Conservation (phyloP, 2,329 filamentous ascomycete species). For the Claviceps humidiphila region DNA sequence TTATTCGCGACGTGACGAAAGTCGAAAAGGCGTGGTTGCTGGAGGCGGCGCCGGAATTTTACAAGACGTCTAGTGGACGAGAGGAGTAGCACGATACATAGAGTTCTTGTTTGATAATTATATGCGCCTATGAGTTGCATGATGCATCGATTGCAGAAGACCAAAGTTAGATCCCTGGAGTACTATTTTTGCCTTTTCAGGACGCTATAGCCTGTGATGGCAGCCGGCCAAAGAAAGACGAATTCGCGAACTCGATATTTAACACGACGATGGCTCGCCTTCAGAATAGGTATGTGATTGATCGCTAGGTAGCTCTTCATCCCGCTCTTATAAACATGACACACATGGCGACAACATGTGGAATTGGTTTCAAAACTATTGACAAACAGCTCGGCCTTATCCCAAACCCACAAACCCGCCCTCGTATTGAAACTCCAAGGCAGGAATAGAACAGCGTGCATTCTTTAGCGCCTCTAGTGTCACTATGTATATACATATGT, state of each 20-base stretch:
- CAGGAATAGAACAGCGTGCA: not conserved
- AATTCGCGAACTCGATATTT: too few relatives aligned
- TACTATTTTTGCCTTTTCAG: too few relatives aligned
- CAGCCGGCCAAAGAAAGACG: too few relatives aligned
- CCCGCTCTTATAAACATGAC: not conserved
- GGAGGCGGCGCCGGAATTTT: conserved; percentile 78
- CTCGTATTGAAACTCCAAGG: not conserved
- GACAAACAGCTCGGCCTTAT: not conserved
- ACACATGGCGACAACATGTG: not conserved
- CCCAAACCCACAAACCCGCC: not conserved
- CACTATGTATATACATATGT: too few relatives aligned
- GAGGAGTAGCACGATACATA: conserved; percentile 3
- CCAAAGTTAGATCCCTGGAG: too few relatives aligned
- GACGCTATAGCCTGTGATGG: too few relatives aligned
- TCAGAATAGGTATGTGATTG: too few relatives aligned
- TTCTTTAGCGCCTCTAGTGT: too few relatives aligned
- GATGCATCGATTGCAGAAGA: too few relatives aligned
- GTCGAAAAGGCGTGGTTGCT: conserved; percentile 87
- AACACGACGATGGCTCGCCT: too few relatives aligned
- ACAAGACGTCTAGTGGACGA: conserved; percentile 39
- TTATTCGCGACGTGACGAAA: conserved; percentile 82
- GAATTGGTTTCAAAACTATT: not conserved
- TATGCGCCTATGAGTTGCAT: too few relatives aligned
- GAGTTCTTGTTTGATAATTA: not conserved
- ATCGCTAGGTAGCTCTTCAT: too few relatives aligned